Conservation (phyloP, 1,284 basidiomycete genomes). For the Pterulicium gracile region DNA sequence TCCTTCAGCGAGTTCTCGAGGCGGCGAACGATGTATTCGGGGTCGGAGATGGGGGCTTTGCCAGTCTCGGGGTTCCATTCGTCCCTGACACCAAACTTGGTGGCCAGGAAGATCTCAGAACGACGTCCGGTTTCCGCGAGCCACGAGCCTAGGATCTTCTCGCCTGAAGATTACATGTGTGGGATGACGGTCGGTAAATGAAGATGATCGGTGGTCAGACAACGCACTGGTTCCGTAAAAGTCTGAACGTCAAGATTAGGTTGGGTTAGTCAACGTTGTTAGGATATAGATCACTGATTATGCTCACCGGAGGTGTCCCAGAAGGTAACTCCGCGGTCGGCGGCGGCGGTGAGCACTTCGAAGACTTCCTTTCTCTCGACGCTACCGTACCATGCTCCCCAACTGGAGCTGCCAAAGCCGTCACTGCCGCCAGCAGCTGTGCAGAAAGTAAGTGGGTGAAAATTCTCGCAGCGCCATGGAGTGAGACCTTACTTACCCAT, state of each 20-base stretch:
- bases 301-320: too few relatives aligned
- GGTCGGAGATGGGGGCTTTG: not conserved
- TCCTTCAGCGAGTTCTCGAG: conserved; percentile 15
- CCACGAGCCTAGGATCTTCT: not conserved
- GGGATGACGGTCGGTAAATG: not conserved
- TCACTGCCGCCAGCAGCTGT: too few relatives aligned
- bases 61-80: not conserved
- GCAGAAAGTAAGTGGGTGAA: too few relatives aligned
- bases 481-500: too few relatives aligned
- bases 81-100: conserved; percentile 13
- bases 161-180: not conserved
- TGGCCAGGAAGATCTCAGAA: conserved; percentile 18
- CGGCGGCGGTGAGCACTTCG: not conserved
- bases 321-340: not conserved
- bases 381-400: not conserved
- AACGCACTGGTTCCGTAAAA: conserved; percentile 16
- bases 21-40: conserved; percentile 13
- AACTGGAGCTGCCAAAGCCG: too few relatives aligned
- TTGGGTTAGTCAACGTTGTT: not conserved
- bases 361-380: not conserved
- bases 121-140: conserved; percentile 12
- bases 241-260: conserved; percentile 7
- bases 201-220: not conserved
- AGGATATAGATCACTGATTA: not conserved
- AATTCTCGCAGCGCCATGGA: too few relatives aligned